These are phyloP conservation scores for Plantago lanceolata DNA, from an alignment of 305 asterid species.

Conservation along the genomic window DNA sequence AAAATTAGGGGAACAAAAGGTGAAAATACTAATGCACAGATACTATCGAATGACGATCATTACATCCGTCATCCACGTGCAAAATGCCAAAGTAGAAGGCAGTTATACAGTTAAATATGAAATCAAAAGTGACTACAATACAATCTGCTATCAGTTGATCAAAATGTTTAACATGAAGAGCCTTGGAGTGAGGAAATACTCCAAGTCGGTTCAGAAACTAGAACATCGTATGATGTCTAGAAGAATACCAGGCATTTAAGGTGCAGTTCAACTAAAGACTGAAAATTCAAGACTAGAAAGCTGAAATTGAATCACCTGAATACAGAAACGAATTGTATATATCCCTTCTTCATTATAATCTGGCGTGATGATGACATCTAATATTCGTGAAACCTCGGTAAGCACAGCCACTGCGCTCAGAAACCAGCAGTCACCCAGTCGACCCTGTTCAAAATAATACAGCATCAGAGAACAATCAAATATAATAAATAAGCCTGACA, in stretches of 20 bases:
- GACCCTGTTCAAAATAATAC: constrained; percentile 57
- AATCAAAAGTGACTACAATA: background rate
- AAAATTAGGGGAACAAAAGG: background rate
- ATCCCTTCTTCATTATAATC: constrained; percentile 91
- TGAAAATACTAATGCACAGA: background rate
- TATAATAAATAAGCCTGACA: constrained; percentile 10
- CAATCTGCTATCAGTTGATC: background rate
- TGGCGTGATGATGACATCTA: constrained; percentile 93
- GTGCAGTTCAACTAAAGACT: constrained; percentile 9
- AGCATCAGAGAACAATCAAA: constrained; percentile 18
- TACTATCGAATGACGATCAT: background rate
- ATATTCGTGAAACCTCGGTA: constrained; percentile 88
- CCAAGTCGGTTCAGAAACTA: background rate
- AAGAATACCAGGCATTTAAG: constrained; percentile 10
- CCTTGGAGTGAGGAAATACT: background rate
- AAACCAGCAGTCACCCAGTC: constrained; percentile 99
- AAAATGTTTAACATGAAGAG: background rate
- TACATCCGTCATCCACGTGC: too few relatives aligned
- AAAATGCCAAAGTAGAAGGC: background rate
- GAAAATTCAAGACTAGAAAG: constrained; percentile 6
- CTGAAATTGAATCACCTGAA: constrained; percentile 72
- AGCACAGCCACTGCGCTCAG: constrained; percentile 98
- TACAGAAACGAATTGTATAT: constrained; percentile 94
- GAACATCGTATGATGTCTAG: background rate
- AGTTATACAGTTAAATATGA: background rate